phyloP scores from a whole-genome alignment of 2,329 filamentous ascomycete genomes.

The Karstenula rhodostoma region DNA sequence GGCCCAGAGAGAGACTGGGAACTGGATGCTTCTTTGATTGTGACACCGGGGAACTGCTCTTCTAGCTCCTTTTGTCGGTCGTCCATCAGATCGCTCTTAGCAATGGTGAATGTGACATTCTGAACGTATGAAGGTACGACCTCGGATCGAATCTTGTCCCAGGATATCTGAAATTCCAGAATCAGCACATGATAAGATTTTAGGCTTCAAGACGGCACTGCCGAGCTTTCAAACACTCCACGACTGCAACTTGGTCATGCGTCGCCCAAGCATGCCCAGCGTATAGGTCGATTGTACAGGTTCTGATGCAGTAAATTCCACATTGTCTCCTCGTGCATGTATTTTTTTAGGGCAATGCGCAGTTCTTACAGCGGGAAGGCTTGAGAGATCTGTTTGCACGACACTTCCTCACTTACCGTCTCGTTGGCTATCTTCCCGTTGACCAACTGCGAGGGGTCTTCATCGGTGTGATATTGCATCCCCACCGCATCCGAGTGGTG shows the following conservation, averaged over 20 bases:
- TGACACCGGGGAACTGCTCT: constrained; percentile 14
- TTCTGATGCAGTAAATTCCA: neutral
- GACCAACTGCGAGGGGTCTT: neutral
- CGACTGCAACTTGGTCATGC: neutral
- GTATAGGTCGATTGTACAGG: neutral
- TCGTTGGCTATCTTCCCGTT: neutral
- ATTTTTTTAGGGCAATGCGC: too few relatives aligned
- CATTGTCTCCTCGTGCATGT: neutral
- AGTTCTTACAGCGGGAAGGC: neutral
- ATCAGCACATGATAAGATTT: neutral
- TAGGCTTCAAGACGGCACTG: neutral
- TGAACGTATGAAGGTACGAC: constrained; percentile 1
- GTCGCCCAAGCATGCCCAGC: neutral
- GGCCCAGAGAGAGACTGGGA: neutral
- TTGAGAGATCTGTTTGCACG: neutral
- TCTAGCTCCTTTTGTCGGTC: constrained; percentile 9
- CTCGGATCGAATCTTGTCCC: neutral
- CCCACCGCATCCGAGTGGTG: neutral
- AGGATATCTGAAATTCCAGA: neutral
- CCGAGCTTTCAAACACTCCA: neutral
- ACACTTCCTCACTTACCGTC: neutral
- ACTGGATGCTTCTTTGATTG: constrained; percentile 1
- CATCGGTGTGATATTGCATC: neutral
- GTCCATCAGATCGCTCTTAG: constrained; percentile 10
- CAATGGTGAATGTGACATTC: constrained; percentile 11